Evolutionary conservation across 768 basidiomycete species (phyloP), one percentile per base, ranked within the genome.

Genomic region (Mycena sanguinolenta): DNA sequence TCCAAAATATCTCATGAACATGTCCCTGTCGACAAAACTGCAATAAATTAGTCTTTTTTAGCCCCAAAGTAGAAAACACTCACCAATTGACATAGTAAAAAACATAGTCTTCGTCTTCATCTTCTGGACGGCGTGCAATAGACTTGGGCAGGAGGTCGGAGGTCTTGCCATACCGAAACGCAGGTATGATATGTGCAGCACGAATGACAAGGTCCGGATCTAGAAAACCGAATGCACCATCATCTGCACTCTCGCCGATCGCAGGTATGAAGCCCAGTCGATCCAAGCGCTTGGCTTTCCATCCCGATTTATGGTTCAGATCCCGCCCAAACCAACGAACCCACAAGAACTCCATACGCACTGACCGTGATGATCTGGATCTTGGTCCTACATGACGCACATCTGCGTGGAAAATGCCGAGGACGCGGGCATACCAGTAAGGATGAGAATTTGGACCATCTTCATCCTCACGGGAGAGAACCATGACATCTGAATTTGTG

Each of bases 401-500:
- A 12, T 74, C 59, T 44, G 70, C 80, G 65, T 83, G 82, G 59
- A 77, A n/a, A 79, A 34, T 84, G 66, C 7, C 58, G 39, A 82
- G 63, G 25, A 80, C 60, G 39, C 78, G 13, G 32, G 78, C 73
- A 75, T 84, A 85, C 79, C 78, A 75, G 63, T 77, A 75, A 0
- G 82, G 80, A 60, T 79, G 57, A 4, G 69, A 72, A n/a, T 21
- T 30, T 75, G 66, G 25, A 64, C 19, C n/a, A 6, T 38, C 55
- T 12, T 57, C 54, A 21, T 55, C 55, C 17, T 57, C 55, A 25
- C 36, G 34, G 1, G 55, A 34, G 12, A 36, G 23, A 4, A 38
- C 21, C 55, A 57, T 57, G 13, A 57, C 6, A 14, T 57, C 55
- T 0, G 55, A 38, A 25, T 57, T 30, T 0, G 32, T 57, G 1